phyloP scores from a whole-genome alignment of 495 filamentous ascomycete genomes.

The Melanomma pulvis-pyrius region DNA sequence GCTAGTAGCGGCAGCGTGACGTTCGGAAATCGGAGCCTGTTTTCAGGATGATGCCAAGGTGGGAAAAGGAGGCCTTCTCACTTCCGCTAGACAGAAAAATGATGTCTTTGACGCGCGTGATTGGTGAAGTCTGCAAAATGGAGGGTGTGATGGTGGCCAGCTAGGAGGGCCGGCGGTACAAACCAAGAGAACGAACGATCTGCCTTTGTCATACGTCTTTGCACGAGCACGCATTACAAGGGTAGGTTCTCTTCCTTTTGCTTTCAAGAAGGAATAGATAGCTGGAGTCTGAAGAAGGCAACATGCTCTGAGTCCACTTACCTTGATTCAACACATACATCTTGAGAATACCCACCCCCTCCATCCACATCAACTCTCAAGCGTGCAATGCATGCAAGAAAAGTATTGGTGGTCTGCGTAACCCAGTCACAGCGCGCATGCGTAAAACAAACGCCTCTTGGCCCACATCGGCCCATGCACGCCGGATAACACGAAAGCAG shows the following conservation, averaged over 20 bases:
- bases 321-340: neutral
- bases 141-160: neutral
- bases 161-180: neutral
- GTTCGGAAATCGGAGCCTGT: neutral
- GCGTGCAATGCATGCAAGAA: constrained; percentile 4
- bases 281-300: neutral
- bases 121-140: neutral
- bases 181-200: neutral
- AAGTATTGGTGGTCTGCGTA: constrained; percentile 12
- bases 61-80: neutral
- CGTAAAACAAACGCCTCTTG: constrained; percentile 3
- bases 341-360: no score
- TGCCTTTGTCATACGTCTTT: neutral
- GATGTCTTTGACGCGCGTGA: neutral
- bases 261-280: neutral
- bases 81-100: neutral
- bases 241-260: neutral
- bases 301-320: neutral
- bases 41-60: neutral
- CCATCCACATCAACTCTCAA: neutral
- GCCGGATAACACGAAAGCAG: constrained; percentile 20
- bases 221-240: neutral
- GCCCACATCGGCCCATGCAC: constrained; percentile 24
- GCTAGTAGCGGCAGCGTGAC: constrained; percentile 19
- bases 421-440: constrained; percentile 16